Percentiles rank a stretch among this genome's conserved stretches.
These are phyloP conservation scores for Suillus ampliporus DNA, from an alignment of 768 basidiomycete genomes.

Conservation along the genomic window DNA sequence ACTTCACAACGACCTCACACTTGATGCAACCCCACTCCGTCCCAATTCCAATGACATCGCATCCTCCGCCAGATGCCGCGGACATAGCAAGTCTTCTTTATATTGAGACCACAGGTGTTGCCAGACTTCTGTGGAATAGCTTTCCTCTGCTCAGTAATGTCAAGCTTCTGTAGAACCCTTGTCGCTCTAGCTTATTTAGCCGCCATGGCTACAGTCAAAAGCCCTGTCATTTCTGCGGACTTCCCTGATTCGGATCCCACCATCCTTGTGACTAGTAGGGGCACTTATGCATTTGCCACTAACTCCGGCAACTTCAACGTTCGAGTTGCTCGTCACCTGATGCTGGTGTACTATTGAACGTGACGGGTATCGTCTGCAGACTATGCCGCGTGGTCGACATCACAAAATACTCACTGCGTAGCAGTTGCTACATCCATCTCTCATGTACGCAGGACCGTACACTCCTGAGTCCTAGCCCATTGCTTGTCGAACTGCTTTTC, in stretches of 20 bases:
- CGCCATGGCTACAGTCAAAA: constrained; percentile 15
- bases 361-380: constrained; percentile 14
- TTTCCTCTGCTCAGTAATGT: not conserved
- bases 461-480: constrained; percentile 27
- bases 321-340: constrained; percentile 29
- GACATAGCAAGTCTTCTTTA: not conserved
- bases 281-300: constrained; percentile 28
- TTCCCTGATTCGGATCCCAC: constrained; percentile 32
- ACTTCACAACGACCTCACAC: not conserved
- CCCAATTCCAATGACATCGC: not conserved
- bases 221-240: constrained; percentile 26
- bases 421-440: constrained; percentile 33
- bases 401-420: constrained; percentile 29
- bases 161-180: not conserved
- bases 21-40: not conserved
- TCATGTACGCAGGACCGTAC: constrained; percentile 33
- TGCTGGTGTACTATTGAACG: constrained; percentile 10
- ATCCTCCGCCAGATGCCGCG: not conserved
- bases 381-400: constrained; percentile 19
- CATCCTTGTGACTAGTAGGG: constrained; percentile 16
- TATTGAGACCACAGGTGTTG: not conserved
- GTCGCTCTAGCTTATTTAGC: not conserved
- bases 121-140: not conserved
- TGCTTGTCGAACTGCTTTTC: constrained; percentile 34
- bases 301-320: constrained; percentile 26